Evolutionary conservation across 768 basidiomycete genomes (phyloP).

Genomic region (Chalciporus piperatus): DNA sequence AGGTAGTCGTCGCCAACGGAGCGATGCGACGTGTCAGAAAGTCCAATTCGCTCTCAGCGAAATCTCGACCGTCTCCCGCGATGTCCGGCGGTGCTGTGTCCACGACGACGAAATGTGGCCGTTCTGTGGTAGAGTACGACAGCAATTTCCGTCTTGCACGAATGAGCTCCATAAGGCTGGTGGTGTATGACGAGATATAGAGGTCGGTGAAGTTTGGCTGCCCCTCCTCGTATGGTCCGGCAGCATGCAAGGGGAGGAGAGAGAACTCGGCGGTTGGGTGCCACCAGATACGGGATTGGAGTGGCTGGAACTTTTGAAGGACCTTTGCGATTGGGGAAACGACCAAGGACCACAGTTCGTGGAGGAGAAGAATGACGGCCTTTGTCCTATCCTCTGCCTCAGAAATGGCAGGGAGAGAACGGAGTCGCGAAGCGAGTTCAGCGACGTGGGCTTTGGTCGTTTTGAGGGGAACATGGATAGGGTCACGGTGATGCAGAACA

Average conservation of each 20-base stretch:
- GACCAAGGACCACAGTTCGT: neutral
- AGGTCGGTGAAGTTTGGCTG: conserved; percentile 8
- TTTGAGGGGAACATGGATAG: conserved; percentile 3
- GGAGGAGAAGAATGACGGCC: neutral
- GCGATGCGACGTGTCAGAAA: neutral
- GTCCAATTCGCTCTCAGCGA: too few species aligned
- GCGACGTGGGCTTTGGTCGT: neutral
- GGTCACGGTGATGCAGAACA: conserved; percentile 5
- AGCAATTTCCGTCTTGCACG: neutral
- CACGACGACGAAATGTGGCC: neutral
- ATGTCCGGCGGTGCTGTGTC: too few species aligned
- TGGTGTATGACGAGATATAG: conserved; percentile 21
- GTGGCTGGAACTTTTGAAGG: neutral
- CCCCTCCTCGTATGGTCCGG: conserved; percentile 5
- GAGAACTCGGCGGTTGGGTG: conserved; percentile 6
- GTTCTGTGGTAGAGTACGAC: neutral
- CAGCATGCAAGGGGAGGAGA: conserved; percentile 19
- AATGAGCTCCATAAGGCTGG: conserved; percentile 17
- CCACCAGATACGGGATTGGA: conserved; percentile 3
- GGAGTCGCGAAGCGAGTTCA: neutral
- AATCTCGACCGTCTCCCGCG: too few species aligned
- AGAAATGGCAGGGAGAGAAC: neutral
- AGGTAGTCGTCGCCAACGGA: neutral
- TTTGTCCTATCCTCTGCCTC: neutral
- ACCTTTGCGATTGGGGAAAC: conserved; percentile 10